These are phyloP conservation scores for Beverwykella pulmonaria DNA, from an alignment of 495 filamentous ascomycete species.

Conservation along the genomic window DNA sequence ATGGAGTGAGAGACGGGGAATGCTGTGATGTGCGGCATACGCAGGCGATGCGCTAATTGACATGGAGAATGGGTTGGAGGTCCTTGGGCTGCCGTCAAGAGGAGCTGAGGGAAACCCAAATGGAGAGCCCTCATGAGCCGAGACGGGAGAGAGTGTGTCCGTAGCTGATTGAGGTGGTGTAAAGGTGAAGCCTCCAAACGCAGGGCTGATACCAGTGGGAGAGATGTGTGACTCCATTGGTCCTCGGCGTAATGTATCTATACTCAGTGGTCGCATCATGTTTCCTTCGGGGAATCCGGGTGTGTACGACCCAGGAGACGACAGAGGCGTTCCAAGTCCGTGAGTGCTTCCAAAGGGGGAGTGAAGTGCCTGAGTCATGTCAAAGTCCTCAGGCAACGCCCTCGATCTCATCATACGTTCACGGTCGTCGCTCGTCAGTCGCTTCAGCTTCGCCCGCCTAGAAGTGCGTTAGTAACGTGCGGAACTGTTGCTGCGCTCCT, in stretches of 20 bases:
- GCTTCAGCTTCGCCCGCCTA: slow-evolving; percentile 94
- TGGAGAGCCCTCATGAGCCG: slow-evolving; percentile 36
- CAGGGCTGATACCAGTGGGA: slow-evolving; percentile 63
- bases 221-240: slow-evolving; percentile 61
- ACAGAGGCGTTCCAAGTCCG: slow-evolving; percentile 54
- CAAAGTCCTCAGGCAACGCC: slow-evolving; percentile 88
- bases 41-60: slow-evolving; percentile 31
- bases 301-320: slow-evolving; percentile 57
- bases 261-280: slow-evolving; percentile 64
- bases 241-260: slow-evolving; percentile 59
- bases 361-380: slow-evolving; percentile 86
- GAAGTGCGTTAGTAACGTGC: slow-evolving; percentile 37
- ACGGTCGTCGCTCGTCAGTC: slow-evolving; percentile 87
- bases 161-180: slow-evolving; percentile 51
- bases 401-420: slow-evolving; percentile 93
- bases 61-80: slow-evolving; percentile 41
- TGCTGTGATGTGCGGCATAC: slow-evolving; percentile 39
- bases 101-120: slow-evolving; percentile 40
- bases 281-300: slow-evolving; percentile 50
- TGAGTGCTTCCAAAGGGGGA: slow-evolving; percentile 62
- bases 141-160: slow-evolving; percentile 45
- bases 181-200: slow-evolving; percentile 64
- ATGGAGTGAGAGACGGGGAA: slow-evolving; percentile 44
- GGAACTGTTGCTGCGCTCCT: slow-evolving; percentile 23
- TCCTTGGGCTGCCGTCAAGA: slow-evolving; percentile 29